Evolutionary conservation across 805 yeast species (phyloP), one percentile per base, ranked within the genome.

Genomic region (Candida maltosa): DNA sequence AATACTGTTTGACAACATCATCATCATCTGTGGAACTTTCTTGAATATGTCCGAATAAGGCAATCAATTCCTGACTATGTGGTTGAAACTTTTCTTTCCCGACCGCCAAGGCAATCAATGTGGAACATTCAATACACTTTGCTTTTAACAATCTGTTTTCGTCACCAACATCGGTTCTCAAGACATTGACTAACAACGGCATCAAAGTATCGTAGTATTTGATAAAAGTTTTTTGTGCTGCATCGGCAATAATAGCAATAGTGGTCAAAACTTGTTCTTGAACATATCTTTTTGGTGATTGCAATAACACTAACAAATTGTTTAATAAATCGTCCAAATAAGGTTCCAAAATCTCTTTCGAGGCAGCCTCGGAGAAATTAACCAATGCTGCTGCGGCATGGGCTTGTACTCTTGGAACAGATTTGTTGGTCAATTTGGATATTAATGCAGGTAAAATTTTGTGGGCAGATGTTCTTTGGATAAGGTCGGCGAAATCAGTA

Each of bases 321-420:
- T 78, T 72, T 39, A 93, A 69, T 49, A 93, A 66, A 46, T 73
- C 78, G 57, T 93, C 98, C 52, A 93, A 70, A 51, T 84, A 89
- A n/a, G 97, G 97, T 52, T 88, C 96, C 48, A 93, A 66, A 8
- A 81, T 77, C 42, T 85, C 95, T 52, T 87, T 84, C 5, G 86
- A 66, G 2, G 97, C 96, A 44, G 84, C 87, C 61, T 93, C 98
- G 26, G 91, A 78, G 57, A 93, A 93, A 58, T 93, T 93, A 30
- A 93, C 97, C 50, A 91, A 70, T 0, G 98, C 98, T 34, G 98
- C 98, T 28, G 98, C 97, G 12, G 97, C 97, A 55, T 93, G 98
- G 0, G 96, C 87, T 65, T 91, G 97, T 16, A 93, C 98, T 52
- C 97, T 73, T 34, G 94, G 91, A 38, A 83, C 89, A 32, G 87